Percentiles rank a stretch among this genome's conserved stretches.
Evolutionary conservation across 2,329 filamentous ascomycete genomes (phyloP).

Genomic region (Pseudogymnoascus sp.): DNA sequence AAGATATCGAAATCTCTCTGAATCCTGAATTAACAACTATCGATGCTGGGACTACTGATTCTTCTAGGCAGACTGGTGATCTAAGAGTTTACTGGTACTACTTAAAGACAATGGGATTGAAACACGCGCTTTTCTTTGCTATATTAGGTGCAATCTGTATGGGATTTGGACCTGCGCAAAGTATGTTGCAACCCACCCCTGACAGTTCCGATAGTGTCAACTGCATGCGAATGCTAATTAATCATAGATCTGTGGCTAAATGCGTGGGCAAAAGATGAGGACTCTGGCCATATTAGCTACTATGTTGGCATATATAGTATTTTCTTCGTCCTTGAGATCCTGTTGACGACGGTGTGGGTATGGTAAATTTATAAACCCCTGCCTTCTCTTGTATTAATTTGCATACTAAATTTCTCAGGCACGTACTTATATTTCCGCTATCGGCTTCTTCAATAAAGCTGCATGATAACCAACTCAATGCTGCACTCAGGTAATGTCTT

Average conservation of each 20-base stretch:
- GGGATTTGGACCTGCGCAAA: background rate
- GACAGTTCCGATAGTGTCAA: background rate
- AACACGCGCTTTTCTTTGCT: background rate
- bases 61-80: conserved; percentile 18
- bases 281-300: background rate
- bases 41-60: background rate
- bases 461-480: background rate
- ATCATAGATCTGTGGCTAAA: background rate
- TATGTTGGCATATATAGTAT: conserved; percentile 5
- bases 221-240: background rate
- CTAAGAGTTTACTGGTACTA: conserved; percentile 23
- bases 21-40: background rate
- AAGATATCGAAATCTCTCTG: background rate
- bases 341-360: background rate
- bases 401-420: background rate
- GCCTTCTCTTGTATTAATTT: too few species aligned
- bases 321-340: conserved; percentile 2
- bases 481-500: background rate
- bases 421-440: background rate
- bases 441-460: conserved; percentile 2
- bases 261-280: background rate
- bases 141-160: background rate
- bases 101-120: conserved; percentile 20
- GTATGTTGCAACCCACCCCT: background rate
- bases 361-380: background rate